Evolutionary conservation across 129 eudicot genomes (phyloP), one percentile per base, ranked within the genome.

Genomic region (Tagetes erecta): DNA sequence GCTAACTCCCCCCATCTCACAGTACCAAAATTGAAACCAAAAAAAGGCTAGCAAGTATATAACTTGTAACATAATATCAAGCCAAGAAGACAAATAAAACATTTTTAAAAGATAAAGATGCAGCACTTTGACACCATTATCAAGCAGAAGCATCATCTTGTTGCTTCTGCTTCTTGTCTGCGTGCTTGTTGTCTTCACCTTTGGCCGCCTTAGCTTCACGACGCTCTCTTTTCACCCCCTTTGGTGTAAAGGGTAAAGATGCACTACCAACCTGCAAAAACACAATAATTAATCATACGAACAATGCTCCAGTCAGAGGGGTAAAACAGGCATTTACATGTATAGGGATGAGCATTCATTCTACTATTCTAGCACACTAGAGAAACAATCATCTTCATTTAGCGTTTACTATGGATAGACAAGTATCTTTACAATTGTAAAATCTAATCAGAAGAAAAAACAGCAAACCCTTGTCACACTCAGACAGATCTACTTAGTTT

Each of bases 211-310:
- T 92, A 34, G 96, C 93, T 79, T 94, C 97, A 9, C 98, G 85
- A 11, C 96, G 84, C 79, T 90, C 98, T 80, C 98, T 88, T 85
- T 94, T 94, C 72, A 88, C 73, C 57, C 98, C 98, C 88, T 94
- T 94, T 13, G 96, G 84, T 80, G 80, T 88, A 86, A 84, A 70
- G 5, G 88, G 86, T 45, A 90, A 69, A 1, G 88, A 76, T 11
- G 85, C 85, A 45, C 49, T 81, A 67, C 96, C 97, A 80, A 90
- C 86, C 98, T 93, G 62, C 53, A 76, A 33, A 51, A 36, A 62
- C 49, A 67, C 73, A 49, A 45, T 45, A 40, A 44, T 5, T 40
- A 40, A 40, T 0, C 27, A 67, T 5, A 10, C 27, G 11, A 2
- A 30, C 34, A 47, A 7, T 6, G 33, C 47, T 35, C 0, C 38